Evolutionary conservation across 2,329 filamentous ascomycete genomes (phyloP), one percentile per base, ranked within the genome.

Genomic region (Talaromyces sp.): DNA sequence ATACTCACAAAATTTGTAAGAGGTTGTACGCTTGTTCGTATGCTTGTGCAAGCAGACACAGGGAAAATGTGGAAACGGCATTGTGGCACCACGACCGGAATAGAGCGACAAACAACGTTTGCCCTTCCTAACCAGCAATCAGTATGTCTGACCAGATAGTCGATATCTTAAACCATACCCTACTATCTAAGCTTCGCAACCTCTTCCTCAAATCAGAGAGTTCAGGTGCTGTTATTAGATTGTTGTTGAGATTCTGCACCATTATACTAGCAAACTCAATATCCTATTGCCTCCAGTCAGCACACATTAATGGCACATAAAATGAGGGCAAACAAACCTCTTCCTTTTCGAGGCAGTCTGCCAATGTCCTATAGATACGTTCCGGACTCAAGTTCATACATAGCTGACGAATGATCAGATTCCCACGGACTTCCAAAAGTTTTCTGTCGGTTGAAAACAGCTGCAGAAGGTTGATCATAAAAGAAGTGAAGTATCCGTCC

Each of bases 71-170:
- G 7, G 94, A 93, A 5, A 99, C 95, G 2, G 94, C 92, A 68
- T 99, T 99, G 72, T 97, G 94, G 70, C 94, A 99, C 94, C 94
- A 99, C 3, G 93, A 96, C 58, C 91, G 86, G 75, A 99, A 99
- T 3, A 99, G 78, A 1, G 92, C 86, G 13, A 97, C 91, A 67
- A 99, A 99, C 70, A 99, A 91, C 2, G 88, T 89, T 78, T 99
- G 94, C 0, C 93, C 94, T 63, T 99, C 95, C 87, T 89, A 61
- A 35, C 15, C 9, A 39, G 35, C 56, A 51, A 60, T 74, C 60
- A 69, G 63, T 13, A 8, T 50, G 4, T 25, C 6, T 7, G 25
- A 40, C 17, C 33, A 35, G 5, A 36, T n/a, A 31, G 2, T 36
- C 25, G 8, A 52, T 50, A 55, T 53, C 25, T 40, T 15, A 10